phyloP scores from a whole-genome alignment of 192 early-diverging fungal genomes.

The Spizellomyces sp. region DNA sequence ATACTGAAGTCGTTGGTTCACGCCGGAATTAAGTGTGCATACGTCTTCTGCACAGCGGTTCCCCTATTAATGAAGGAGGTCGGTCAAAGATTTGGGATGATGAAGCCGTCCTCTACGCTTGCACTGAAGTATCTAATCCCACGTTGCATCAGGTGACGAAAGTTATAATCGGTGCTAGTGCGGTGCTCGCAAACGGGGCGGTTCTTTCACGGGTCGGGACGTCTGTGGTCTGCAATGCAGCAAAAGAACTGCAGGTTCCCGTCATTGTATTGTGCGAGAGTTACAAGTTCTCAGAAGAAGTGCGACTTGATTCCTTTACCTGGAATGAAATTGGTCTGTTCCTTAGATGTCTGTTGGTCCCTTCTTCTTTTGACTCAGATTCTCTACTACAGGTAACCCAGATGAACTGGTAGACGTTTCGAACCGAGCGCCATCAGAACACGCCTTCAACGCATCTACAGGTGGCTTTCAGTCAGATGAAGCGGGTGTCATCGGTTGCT shows the following conservation, averaged over 20 bases:
- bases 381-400: constrained; percentile 58
- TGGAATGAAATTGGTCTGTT: constrained; percentile 80
- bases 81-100: constrained; percentile 7
- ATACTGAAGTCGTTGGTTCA: constrained; percentile 58
- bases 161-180: constrained; percentile 92
- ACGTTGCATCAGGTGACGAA: constrained; percentile 45
- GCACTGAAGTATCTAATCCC: not conserved
- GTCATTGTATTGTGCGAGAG: constrained; percentile 95
- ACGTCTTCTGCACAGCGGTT: constrained; percentile 66
- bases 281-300: constrained; percentile 92
- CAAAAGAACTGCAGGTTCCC: constrained; percentile 84
- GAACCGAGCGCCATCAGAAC: constrained; percentile 30
- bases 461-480: not conserved
- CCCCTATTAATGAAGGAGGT: constrained; percentile 77
- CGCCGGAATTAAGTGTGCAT: constrained; percentile 75
- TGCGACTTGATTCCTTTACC: constrained; percentile 94
- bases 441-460: constrained; percentile 15
- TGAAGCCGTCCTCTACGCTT: not conserved
- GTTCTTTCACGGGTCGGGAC: constrained; percentile 89
- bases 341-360: not conserved
- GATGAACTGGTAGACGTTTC: constrained; percentile 73
- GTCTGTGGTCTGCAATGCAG: constrained; percentile 88
- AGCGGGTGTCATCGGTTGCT: constrained; percentile 44
- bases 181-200: constrained; percentile 90
- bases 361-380: constrained; percentile 6